Base-by-base conservation (phyloP, 2,329 filamentous ascomycete species). In the Cladorrhinum sp. region DNA sequence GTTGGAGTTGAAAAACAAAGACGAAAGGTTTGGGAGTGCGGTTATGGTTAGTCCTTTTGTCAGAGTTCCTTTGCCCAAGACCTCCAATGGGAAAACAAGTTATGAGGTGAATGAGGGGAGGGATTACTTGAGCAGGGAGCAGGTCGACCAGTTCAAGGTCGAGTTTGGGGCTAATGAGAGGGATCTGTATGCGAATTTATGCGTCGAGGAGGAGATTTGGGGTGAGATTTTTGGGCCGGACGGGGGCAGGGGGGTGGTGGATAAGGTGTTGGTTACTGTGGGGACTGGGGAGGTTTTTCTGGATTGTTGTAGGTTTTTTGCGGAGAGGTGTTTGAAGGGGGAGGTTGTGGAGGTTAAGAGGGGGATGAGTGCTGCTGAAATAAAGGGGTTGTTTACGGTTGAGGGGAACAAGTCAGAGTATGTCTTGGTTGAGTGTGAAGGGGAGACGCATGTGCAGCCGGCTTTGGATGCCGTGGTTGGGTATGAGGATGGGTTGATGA, bases 41-140 rank as follows among this genome's bases (percentile, higher is more conserved):
- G 42, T 68, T 23, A 54, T 70, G 9, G 61, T 69, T 2, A 64
- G 64, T 33, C 67, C 66, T n/a, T 66, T 63, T 64, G 61, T 64
- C 8, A 39, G 53, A 10, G 33, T 67, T 56, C 52, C 51, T 9
- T 50, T 23, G 2, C 42, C 61, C n/a, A 54, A 58, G 30, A n/a
- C 50, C 1, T 23, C 33, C 8, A 26, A 39, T 5, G 28, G 18
- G 2, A 20, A 30, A 23, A 12, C 55, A 1, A 61, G 24, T 28
- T 69, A 61, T 28, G 57, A 59, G 2, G 26, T n/a, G 3, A 67
- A 69, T 33, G 56, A 58, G 4, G 30, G 30, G 9, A 55, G 55
- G 48, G 68, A 70, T 48, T 69, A 64, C 18, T 30, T 64, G 12
- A 51, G 28, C 3, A 49, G 57, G 7, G 6, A 18, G 6, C 62